phyloP scores from a whole-genome alignment of 129 eudicot genomes.

The Artemisia argyi region DNA sequence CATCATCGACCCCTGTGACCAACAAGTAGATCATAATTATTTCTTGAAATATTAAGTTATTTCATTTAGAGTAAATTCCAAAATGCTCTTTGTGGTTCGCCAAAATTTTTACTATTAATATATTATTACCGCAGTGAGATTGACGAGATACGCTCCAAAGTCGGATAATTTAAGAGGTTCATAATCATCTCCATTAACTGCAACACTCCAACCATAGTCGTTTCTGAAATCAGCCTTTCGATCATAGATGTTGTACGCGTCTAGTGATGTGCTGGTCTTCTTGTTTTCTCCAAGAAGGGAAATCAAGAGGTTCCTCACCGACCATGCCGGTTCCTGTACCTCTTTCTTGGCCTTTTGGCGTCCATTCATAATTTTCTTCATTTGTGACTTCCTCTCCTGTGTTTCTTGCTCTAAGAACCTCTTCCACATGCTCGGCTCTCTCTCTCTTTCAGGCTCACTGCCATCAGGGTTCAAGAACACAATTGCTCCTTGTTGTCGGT shows the following conservation, averaged over 20 bases:
- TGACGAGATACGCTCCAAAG: slow-evolving; percentile 64
- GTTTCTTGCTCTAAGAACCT: slow-evolving; percentile 44
- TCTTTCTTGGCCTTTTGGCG: slow-evolving; percentile 13
- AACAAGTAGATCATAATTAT: background rate
- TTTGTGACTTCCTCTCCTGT: slow-evolving; percentile 36
- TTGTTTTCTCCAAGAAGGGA: slow-evolving; percentile 27
- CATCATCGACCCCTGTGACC: slow-evolving; percentile 82
- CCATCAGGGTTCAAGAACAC: slow-evolving; percentile 44
- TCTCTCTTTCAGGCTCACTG: slow-evolving; percentile 23
- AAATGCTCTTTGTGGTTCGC: too few species aligned
- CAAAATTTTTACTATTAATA: too few species aligned
- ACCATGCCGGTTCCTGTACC: slow-evolving; percentile 37
- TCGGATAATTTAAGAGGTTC: slow-evolving; percentile 53
- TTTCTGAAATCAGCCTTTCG: slow-evolving; percentile 59
- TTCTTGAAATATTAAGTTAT: background rate
- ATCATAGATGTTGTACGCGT: slow-evolving; percentile 62
- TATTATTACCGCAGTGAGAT: slow-evolving; percentile 67
- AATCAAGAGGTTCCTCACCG: slow-evolving; percentile 38
- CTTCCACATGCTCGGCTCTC: slow-evolving; percentile 47
- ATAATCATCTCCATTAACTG: slow-evolving; percentile 51
- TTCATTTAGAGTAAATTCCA: background rate
- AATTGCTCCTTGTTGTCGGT: slow-evolving; percentile 61
- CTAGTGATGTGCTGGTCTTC: slow-evolving; percentile 19
- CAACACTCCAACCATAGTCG: slow-evolving; percentile 73
- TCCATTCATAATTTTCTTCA: slow-evolving; percentile 39